These are phyloP conservation scores for Russula virescens DNA, from an alignment of 768 basidiomycete species.

Conservation along the genomic window DNA sequence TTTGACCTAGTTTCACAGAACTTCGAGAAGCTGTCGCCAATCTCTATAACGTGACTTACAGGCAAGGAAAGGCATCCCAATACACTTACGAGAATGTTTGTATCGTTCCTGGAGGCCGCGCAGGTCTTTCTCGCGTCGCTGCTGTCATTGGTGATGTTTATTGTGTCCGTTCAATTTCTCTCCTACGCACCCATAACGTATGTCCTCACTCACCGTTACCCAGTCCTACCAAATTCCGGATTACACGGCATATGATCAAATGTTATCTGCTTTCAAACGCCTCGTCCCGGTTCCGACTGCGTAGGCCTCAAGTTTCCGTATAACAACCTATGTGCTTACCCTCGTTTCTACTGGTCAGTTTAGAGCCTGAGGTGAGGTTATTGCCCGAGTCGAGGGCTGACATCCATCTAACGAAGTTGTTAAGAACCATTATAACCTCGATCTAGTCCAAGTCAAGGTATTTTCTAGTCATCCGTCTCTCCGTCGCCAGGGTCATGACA, in stretches of 20 bases:
- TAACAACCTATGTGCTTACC: background rate
- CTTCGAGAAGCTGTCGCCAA: conserved; percentile 87
- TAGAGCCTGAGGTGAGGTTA: conserved; percentile 36
- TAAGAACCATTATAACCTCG: conserved; percentile 59
- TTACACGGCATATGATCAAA: conserved; percentile 85
- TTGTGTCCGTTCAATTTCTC: conserved; percentile 40
- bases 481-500: background rate
- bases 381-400: background rate
- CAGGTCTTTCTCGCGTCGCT: conserved; percentile 85
- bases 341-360: background rate
- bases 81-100: conserved; percentile 93
- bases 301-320: conserved; percentile 38
- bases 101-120: conserved; percentile 90
- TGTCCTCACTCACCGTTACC: conserved; percentile 11
- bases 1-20: conserved; percentile 35
- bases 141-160: conserved; percentile 91
- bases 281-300: conserved; percentile 88
- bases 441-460: conserved; percentile 76
- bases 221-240: conserved; percentile 89
- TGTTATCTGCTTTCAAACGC: conserved; percentile 79
- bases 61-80: conserved; percentile 71
- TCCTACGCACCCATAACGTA: conserved; percentile 8
- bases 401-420: conserved; percentile 33
- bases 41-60: conserved; percentile 84
- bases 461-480: conserved; percentile 3